Base-by-base conservation (phyloP, 768 basidiomycete species). In the Lactifluus echinatus region DNA sequence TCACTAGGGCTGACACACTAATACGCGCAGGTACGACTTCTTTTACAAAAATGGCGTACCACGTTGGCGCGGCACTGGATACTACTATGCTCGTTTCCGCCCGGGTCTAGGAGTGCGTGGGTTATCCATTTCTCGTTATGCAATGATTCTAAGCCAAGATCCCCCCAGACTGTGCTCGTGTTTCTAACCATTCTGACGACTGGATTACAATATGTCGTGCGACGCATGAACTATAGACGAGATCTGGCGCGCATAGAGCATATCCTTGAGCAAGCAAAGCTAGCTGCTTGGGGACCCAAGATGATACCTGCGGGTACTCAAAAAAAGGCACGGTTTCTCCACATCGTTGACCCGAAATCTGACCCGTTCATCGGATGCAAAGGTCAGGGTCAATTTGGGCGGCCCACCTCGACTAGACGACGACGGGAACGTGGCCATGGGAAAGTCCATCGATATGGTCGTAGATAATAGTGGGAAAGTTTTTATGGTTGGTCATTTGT, bases 21-120 rank as follows among this genome's bases (percentile, higher is more conserved):
- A 17, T 8, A 24, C 33, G 19, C 33, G 19, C 59, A 90, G 90
- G 63, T 91, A 91, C 61, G 88, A 91, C 69, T 89, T 89, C 70
- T 99, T 98, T 79, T 89, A 89, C 77, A 93, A 95, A 72, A 97
- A 97, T 61, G 95, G 95, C 21, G 93, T 99, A 3, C 95, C 95
- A 0, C 89, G 80, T 68, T 99, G 95, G 95, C 79, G 94, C 62
- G 95, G 93, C 15, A 93, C 90, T 31, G 90, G 92, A 43, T 97
- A 98, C 72, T 97, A 97, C 71, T 99, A 98, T 71, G 83, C 90
- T 29, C 84, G 96, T 51, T 99, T 89, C 78, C 80, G 95, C 29
- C 95, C 95, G n/a, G 92, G 93, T 24, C 76, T 98, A 59, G 82
- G 82, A 58, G 88, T 88, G 65, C n/a, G 52, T 54, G 26, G 40